Conservation (phyloP, 1,284 basidiomycete genomes). For the Ustilago lituana region DNA sequence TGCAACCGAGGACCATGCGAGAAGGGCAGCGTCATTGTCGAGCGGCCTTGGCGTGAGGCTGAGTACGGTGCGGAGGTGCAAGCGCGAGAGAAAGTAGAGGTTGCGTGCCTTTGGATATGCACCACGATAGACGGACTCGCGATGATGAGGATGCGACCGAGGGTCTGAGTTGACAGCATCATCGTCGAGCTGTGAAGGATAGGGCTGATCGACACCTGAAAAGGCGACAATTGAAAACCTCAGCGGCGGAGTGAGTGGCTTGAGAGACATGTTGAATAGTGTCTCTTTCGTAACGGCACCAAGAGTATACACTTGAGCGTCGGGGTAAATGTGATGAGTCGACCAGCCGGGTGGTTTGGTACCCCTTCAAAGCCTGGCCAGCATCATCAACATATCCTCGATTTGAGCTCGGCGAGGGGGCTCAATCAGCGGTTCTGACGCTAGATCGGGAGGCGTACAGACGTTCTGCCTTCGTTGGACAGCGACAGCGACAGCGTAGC, state of each 20-base stretch:
- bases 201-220: conserved; percentile 19
- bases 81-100: conserved; percentile 57
- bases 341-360: too few species aligned
- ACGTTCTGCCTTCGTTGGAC: too few species aligned
- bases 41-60: conserved; percentile 64
- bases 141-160: conserved; percentile 31
- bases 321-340: too few species aligned
- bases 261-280: conserved; percentile 31
- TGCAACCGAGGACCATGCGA: conserved; percentile 42
- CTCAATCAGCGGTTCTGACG: too few species aligned
- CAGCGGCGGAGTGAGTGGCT: conserved; percentile 57
- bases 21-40: conserved; percentile 45
- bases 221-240: conserved; percentile 59
- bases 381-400: too few species aligned
- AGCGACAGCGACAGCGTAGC: too few species aligned
- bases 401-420: too few species aligned
- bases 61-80: conserved; percentile 61
- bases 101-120: conserved; percentile 63
- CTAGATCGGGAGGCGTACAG: too few species aligned
- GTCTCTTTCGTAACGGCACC: too few species aligned
- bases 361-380: conserved; percentile 2
- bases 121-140: conserved; percentile 61
- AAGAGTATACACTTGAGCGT: too few species aligned
- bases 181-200: too few species aligned
- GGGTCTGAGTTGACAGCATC: too few species aligned